These are phyloP conservation scores for Mimosa pudica DNA, from an alignment of 306 rosid species.

Conservation along the genomic window DNA sequence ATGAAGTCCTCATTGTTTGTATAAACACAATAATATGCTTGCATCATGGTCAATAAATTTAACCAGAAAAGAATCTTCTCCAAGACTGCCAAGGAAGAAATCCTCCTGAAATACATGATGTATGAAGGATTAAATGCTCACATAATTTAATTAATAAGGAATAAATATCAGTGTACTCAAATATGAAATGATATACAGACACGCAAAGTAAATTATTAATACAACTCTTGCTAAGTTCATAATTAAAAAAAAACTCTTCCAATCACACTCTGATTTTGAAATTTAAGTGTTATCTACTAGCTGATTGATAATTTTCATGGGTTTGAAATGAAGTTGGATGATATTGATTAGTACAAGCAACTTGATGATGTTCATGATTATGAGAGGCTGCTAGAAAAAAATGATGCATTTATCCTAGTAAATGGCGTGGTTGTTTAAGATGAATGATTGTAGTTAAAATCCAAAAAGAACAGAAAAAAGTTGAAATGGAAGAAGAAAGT, in stretches of 20 bases:
- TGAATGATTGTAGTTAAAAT: not conserved
- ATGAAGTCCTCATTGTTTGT: slow-evolving; percentile 18
- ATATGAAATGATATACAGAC: not conserved
- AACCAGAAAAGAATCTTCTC: slow-evolving; percentile 89
- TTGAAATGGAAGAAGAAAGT: not conserved
- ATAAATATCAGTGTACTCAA: not conserved
- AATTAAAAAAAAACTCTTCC: not conserved
- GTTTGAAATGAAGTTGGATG: not conserved
- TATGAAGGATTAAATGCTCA: slow-evolving; percentile 3
- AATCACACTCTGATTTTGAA: not conserved
- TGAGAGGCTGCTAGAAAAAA: not conserved
- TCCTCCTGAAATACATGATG: slow-evolving; percentile 60
- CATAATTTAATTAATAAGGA: not conserved
- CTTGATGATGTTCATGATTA: not conserved
- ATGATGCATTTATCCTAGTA: not conserved
- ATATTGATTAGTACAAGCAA: slow-evolving; percentile 2
- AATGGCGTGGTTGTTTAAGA: not conserved
- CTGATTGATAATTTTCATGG: not conserved
- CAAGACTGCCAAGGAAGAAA: slow-evolving; percentile 98
- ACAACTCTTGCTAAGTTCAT: not conserved
- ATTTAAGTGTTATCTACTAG: not conserved
- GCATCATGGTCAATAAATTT: slow-evolving; percentile 23
- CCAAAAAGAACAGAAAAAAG: not conserved
- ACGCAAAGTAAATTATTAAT: not conserved
- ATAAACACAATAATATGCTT: slow-evolving; percentile 1